Conservation (phyloP, 305 asterid genomes). For the Nicotiana rustica region DNA sequence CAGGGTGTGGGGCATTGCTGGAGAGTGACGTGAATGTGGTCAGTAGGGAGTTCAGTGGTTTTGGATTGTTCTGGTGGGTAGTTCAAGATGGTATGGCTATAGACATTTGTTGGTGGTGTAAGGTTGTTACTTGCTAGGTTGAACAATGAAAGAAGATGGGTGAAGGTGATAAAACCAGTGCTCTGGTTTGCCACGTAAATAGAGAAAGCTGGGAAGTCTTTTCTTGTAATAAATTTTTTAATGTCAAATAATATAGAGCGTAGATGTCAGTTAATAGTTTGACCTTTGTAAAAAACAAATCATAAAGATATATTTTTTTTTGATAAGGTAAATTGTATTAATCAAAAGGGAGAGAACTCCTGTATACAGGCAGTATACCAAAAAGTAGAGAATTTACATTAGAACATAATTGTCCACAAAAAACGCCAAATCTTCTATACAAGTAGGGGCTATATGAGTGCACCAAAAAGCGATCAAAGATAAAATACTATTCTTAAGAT, state of each 20-base stretch:
- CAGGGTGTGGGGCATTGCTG: background rate
- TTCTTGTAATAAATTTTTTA: conserved; percentile 1
- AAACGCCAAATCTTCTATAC: too few species aligned
- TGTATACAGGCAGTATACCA: too few species aligned
- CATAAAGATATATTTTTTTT: background rate
- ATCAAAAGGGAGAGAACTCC: too few species aligned
- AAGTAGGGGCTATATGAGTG: too few species aligned
- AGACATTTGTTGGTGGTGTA: background rate
- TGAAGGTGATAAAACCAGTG: background rate
- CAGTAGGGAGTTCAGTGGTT: background rate
- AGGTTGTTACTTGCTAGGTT: background rate
- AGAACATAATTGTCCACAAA: too few species aligned
- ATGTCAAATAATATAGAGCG: background rate
- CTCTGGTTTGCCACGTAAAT: background rate
- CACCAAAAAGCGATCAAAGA: too few species aligned
- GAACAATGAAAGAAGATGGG: background rate
- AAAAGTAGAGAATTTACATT: too few species aligned
- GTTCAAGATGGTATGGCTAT: background rate
- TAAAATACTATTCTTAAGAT: too few species aligned
- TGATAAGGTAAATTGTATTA: too few species aligned
- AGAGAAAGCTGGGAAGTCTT: conserved; percentile 5
- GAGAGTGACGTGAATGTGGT: background rate
- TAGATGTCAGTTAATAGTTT: background rate
- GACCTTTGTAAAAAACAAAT: background rate
- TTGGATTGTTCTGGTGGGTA: background rate